These are phyloP conservation scores for Lepidium africanum DNA, from an alignment of 345 rosid species.

Conservation along the genomic window DNA sequence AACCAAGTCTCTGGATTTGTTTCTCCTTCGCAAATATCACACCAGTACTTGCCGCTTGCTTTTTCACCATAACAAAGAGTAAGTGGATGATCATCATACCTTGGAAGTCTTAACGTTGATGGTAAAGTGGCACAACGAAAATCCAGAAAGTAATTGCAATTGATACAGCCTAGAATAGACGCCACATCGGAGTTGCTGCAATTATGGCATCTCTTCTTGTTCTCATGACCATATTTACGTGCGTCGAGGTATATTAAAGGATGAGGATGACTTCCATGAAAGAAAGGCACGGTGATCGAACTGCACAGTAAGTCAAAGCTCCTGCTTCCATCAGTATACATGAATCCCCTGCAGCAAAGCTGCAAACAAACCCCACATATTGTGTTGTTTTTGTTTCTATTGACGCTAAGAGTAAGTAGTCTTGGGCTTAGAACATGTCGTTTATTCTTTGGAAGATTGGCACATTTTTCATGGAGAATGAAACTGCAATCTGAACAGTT, in stretches of 20 bases:
- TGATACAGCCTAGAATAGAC: no score
- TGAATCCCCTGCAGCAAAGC: not conserved
- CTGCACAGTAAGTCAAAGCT: not conserved
- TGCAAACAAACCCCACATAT: not conserved
- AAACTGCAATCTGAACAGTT: not conserved
- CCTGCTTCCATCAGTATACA: not conserved
- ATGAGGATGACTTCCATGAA: not conserved
- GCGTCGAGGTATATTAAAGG: not conserved
- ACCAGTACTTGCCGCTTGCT: not conserved
- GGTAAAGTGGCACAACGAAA: not conserved
- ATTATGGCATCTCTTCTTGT: not conserved
- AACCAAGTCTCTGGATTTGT: not conserved
- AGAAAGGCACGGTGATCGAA: not conserved
- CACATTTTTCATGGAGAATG: not conserved
- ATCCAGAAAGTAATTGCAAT: not conserved
- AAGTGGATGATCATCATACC: slow-evolving; percentile 2
- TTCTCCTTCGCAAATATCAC: not conserved
- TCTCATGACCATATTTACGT: not conserved
- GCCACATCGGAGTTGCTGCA: not conserved
- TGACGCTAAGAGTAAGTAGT: not conserved
- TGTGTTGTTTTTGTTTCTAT: no score
- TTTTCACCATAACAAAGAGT: not conserved
- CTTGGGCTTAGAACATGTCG: not conserved
- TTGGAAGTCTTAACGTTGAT: not conserved
- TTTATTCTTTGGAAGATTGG: not conserved